Evolutionary conservation across 768 basidiomycete species (phyloP).

Genomic region (Piloderma croceum): DNA sequence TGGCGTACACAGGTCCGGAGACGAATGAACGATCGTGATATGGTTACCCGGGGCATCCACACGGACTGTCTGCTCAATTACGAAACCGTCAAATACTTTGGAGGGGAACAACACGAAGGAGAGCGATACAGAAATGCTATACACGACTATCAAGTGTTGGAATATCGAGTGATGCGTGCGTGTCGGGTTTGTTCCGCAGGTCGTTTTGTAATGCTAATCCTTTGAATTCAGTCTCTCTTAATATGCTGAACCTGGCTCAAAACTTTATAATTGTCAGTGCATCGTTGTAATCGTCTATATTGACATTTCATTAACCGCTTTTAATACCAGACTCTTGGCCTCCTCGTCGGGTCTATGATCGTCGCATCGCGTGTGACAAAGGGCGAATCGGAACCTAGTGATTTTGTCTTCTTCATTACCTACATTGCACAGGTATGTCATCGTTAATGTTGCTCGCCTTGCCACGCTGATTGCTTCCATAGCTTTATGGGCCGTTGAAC

Average conservation of each 20-base stretch:
- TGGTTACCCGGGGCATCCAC: constrained; percentile 77
- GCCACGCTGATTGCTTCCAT: constrained; percentile 7
- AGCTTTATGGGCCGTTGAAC: constrained; percentile 72
- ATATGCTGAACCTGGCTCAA: constrained; percentile 71
- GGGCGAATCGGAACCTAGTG: constrained; percentile 44
- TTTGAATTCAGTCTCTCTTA: constrained; percentile 50
- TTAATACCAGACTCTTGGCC: constrained; percentile 61
- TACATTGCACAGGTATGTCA: constrained; percentile 67
- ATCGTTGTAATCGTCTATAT: no score
- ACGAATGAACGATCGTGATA: constrained; percentile 76
- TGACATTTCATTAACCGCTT: no score
- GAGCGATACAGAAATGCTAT: constrained; percentile 68
- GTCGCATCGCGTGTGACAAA: constrained; percentile 65
- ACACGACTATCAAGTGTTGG: constrained; percentile 64
- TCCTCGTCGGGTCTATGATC: constrained; percentile 77
- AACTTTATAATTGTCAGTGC: constrained; percentile 70
- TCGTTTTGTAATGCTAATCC: constrained; percentile 3
- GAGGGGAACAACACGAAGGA: constrained; percentile 77
- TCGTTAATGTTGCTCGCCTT: constrained; percentile 6
- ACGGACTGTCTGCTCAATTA: constrained; percentile 78
- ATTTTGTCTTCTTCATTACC: constrained; percentile 77
- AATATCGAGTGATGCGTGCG: constrained; percentile 70
- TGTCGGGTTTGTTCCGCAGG: constrained; percentile 4
- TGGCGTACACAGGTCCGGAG: constrained; percentile 73
- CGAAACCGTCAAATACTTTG: constrained; percentile 86